Percentiles rank a stretch among this genome's conserved stretches.
phyloP scores from a whole-genome alignment of 352 stramenopile species.

The Phytophthora pistaciae region DNA sequence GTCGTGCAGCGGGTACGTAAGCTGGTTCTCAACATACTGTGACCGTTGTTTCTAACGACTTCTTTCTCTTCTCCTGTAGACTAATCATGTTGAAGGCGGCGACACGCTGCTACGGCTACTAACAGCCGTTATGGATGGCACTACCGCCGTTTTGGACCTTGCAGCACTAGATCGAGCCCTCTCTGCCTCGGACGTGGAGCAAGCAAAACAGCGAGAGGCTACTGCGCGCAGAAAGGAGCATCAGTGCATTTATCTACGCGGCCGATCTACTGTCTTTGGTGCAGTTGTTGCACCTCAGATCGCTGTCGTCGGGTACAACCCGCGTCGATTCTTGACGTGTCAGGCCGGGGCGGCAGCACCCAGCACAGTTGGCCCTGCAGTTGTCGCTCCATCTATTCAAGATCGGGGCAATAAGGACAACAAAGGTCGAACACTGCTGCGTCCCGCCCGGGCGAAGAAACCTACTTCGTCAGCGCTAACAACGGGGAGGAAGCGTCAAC shows the following conservation, averaged over 20 bases:
- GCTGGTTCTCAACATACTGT: neutral
- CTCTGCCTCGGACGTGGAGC: slow-evolving; percentile 40
- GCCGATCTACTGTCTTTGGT: slow-evolving; percentile 52
- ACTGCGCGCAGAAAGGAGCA: slow-evolving; percentile 53
- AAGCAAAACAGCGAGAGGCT: slow-evolving; percentile 45
- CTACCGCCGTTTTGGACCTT: slow-evolving; percentile 56
- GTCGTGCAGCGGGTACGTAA: slow-evolving; percentile 51
- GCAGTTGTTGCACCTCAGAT: slow-evolving; percentile 57
- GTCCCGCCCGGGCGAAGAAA: slow-evolving; percentile 26
- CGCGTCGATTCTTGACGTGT: slow-evolving; percentile 35
- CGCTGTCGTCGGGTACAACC: slow-evolving; percentile 51
- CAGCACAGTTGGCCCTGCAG: neutral
- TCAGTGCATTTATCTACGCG: slow-evolving; percentile 69
- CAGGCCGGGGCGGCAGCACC: neutral
- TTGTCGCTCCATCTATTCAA: neutral
- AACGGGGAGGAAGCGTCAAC: slow-evolving; percentile 25
- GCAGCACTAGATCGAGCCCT: slow-evolving; percentile 55
- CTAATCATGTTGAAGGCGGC: slow-evolving; percentile 57
- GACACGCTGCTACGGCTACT: slow-evolving; percentile 63
- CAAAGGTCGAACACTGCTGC: slow-evolving; percentile 28
- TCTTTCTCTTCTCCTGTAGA: slow-evolving; percentile 37
- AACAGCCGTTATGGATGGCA: slow-evolving; percentile 47
- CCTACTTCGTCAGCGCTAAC: slow-evolving; percentile 5
- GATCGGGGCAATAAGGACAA: slow-evolving; percentile 28
- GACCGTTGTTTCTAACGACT: neutral